Conservation (phyloP, 1,284 basidiomycete species). For the Schizophyllum commune region DNA sequence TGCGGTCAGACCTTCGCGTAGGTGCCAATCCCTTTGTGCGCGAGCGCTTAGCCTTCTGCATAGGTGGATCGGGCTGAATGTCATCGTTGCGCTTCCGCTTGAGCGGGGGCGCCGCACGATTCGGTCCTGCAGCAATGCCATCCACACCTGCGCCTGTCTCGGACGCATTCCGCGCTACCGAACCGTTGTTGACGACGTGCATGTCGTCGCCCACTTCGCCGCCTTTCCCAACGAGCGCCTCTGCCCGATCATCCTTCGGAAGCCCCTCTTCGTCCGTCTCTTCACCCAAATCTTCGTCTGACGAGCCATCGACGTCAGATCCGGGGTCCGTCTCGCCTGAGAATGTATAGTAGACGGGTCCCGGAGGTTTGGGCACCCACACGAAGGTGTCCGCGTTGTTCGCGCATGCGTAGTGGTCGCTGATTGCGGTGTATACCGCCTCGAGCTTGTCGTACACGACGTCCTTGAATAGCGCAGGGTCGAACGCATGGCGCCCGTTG, state of each 20-base stretch:
- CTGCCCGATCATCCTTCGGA: not conserved
- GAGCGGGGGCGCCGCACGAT: not conserved
- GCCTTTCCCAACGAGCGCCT: no score
- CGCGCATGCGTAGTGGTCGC: not conserved
- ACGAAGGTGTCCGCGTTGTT: not conserved
- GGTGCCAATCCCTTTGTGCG: not conserved
- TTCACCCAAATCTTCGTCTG: not conserved
- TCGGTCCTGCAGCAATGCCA: not conserved
- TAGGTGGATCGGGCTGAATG: not conserved
- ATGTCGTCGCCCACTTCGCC: no score
- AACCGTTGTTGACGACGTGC: not conserved
- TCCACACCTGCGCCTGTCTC: not conserved
- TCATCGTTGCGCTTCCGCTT: not conserved
- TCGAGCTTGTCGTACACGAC: not conserved
- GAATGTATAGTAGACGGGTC: not conserved
- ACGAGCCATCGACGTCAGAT: not conserved
- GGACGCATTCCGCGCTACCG: not conserved
- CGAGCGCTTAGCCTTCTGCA: not conserved
- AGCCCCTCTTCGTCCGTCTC: not conserved
- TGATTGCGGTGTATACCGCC: not conserved
- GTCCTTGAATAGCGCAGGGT: not conserved
- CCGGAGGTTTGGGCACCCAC: not conserved
- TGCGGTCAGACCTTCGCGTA: no score
- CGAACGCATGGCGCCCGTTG: not conserved
- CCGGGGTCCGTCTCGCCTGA: not conserved